A percentile compares a stretch with the other conserved stretches of the same genome.
These are phyloP conservation scores for Yueomyces sinensis DNA, from an alignment of 805 yeast species.

Conservation along the genomic window DNA sequence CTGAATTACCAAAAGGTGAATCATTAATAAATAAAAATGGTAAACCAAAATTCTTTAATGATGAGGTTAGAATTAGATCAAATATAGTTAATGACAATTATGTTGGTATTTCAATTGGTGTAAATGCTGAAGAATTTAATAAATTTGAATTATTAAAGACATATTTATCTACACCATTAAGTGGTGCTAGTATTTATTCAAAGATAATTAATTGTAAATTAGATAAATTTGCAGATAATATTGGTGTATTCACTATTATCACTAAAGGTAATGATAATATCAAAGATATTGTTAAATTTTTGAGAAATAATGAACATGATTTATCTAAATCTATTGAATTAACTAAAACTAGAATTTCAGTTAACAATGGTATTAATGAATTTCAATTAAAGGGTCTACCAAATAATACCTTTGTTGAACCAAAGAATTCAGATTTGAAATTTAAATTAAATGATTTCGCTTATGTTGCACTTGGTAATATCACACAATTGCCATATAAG, in stretches of 20 bases:
- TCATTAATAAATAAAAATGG: conserved; percentile 27
- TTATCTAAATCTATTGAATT: conserved; percentile 47
- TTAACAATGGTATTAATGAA: conserved; percentile 32
- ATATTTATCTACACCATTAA: conserved; percentile 48
- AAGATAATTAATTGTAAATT: conserved; percentile 40
- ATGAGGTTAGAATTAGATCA: conserved; percentile 55
- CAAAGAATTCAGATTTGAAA: conserved; percentile 1
- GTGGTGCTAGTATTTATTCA: conserved; percentile 35
- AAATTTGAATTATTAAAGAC: conserved; percentile 59
- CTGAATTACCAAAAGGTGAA: conserved; percentile 46
- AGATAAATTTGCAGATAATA: conserved; percentile 58
- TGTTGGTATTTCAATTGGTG: conserved; percentile 75
- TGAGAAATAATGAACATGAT: conserved; percentile 42
- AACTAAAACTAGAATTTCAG: conserved; percentile 31
- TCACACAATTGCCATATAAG: conserved; percentile 72
- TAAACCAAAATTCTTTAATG: conserved; percentile 43
- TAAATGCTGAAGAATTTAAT: conserved; percentile 47
- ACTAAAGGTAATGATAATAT: conserved; percentile 51
- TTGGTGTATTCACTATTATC: conserved; percentile 65
- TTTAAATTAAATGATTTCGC: conserved; percentile 52
- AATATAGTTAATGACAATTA: conserved; percentile 43
- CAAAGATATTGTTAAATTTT: conserved; percentile 39
- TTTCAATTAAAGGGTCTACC: too few species aligned
- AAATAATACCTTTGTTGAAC: not conserved
- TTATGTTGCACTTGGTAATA: conserved; percentile 84